Conservation (phyloP, 305 asterid genomes). For the Nicotiana rustica region DNA sequence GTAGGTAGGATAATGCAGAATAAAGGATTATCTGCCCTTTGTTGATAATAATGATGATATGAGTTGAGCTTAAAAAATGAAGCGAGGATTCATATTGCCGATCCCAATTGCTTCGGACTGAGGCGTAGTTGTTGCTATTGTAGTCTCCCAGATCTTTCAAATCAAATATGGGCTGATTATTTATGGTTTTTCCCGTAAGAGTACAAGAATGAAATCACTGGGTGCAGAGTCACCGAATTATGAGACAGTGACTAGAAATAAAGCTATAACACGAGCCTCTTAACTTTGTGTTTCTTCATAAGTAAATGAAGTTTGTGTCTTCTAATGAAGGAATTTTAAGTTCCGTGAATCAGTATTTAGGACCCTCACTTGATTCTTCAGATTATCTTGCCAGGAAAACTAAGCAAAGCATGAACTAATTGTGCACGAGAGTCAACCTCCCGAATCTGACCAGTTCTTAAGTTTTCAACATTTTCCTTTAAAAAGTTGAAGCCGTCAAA, state of each 20-base stretch:
- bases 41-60: neutral
- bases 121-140: neutral
- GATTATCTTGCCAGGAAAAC: slow-evolving; percentile 6
- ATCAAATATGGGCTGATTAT: neutral
- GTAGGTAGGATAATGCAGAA: neutral
- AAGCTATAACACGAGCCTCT: neutral
- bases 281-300: neutral
- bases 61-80: too few relatives aligned
- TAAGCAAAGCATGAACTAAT: neutral
- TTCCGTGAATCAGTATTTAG: neutral
- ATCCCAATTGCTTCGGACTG: too few relatives aligned
- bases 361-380: neutral
- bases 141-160: neutral
- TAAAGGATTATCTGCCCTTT: neutral
- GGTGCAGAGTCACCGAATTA: neutral
- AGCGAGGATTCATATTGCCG: too few relatives aligned
- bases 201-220: neutral
- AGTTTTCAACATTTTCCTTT: neutral
- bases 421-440: neutral
- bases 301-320: neutral
- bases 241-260: neutral
- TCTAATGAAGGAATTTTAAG: neutral
- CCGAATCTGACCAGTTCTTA: neutral
- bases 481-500: slow-evolving; percentile 1
- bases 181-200: neutral